Conservation (phyloP, 2,329 filamentous ascomycete genomes). For the Myriosclerotinia scirpicola region DNA sequence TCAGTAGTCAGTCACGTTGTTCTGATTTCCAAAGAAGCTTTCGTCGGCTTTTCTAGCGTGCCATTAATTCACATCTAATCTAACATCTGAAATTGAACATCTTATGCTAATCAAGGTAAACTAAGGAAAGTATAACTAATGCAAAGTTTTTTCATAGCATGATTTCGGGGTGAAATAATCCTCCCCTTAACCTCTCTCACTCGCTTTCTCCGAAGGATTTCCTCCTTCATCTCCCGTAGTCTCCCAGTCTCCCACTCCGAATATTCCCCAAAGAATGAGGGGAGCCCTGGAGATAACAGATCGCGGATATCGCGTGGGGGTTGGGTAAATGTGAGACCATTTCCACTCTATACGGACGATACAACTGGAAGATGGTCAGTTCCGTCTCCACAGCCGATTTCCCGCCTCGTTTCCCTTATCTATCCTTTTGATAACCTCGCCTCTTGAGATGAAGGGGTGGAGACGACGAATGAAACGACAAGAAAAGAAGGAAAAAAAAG, state of each 20-base stretch:
- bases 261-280: slow-evolving; percentile 8
- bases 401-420: slow-evolving; percentile 5
- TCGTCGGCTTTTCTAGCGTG: slow-evolving; percentile 5
- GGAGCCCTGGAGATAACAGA: neutral
- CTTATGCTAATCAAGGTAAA: neutral
- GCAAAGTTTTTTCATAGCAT: neutral
- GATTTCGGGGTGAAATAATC: neutral
- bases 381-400: neutral
- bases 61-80: too few species aligned
- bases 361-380: neutral
- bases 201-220: neutral
- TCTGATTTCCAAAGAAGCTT: neutral
- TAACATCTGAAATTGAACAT: neutral
- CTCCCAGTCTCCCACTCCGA: neutral
- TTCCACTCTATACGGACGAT: neutral
- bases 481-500: neutral
- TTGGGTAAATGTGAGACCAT: slow-evolving; percentile 15
- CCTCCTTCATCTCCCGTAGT: neutral
- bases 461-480: neutral
- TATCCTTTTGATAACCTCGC: neutral
- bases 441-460: neutral
- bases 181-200: neutral
- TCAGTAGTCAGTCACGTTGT: too few species aligned
- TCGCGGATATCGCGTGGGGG: slow-evolving; percentile 4
- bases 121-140: neutral